Base-by-base conservation (phyloP, 352 stramenopile genomes). In the Globisporangium cylindrosporum region DNA sequence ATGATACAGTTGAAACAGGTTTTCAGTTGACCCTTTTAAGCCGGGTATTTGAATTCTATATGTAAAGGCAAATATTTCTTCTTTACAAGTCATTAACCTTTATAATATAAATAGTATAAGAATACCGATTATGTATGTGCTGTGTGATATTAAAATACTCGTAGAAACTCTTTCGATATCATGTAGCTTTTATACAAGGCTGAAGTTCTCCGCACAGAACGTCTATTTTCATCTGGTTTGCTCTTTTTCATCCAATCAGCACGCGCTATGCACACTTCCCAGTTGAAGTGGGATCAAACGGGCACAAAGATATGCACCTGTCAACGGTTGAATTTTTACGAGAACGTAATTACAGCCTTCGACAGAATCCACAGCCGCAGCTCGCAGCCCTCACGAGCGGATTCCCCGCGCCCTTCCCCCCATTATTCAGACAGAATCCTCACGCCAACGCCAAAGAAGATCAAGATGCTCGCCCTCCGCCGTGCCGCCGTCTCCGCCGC, bases 381-480 rank as follows among this genome's bases (percentile, higher is more conserved):
- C 29, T 32, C 29, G 29, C 29, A 32, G 18, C 15, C 43, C 18
- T 51, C 6, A 24, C 18, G 3, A 32, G 29, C 29, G 43, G 18
- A 24, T 51, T 49, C 15, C 15, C 14, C 14, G 7, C n/a, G 3
- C 32, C 29, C 20, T 46, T 38, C 56, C 32, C 56, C 43, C 32
- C 9, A 18, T 62, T 34, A 43, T 36, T 54, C 58, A 32, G 32
- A 25, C 18, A 60, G 22, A 48, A 62, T 57, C 46, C 46, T 15
- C 48, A 12, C 48, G 25, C 32, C 29, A 59, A 32, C 58, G 20
- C 51, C 54, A 57, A 69, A 61, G 29, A 67, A 38, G 27, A 64
- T n/a, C 57, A 68, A 32, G 48, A 95, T 95, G 87, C 81, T 95
- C 60, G 77, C 84, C 51, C 71, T 84, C 57, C 84, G 84, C 67